Evolutionary conservation across 495 filamentous ascomycete species (phyloP), one percentile per base, ranked within the genome.

Genomic region (Talaromyces ruber): DNA sequence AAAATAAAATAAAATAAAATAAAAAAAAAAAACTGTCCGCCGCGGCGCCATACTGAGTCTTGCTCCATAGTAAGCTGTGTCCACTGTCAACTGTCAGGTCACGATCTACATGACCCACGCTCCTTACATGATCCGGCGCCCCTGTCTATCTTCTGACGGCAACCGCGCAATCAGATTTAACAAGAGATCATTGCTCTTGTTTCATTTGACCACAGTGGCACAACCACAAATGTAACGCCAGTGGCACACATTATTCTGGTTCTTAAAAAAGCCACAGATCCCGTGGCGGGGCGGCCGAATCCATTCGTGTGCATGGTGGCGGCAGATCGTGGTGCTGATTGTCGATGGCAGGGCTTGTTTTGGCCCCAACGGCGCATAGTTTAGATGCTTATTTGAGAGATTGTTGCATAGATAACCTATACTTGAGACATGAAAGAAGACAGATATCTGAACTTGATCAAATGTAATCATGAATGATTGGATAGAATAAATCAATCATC

Each of bases 221-320:
- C 16, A 18, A 47, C 43, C 1, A 47, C 43, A 39, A 39, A 39
- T 39, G 34, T 39, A 39, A 39, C 34, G 9, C 30, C 30, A 9
- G 7, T 9, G n/a, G n/a, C 30, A 39, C 32, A 37, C 34, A 39
- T 39, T 32, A n/a, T 6, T 39, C 43, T 22, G 6, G 21, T 18
- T 21, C n/a, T 21, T 18, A 18, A 47, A 47, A 47, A 21, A 47
- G 43, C 43, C 43, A 47, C 34, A 39, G 6, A 39, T 47, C 11
- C 55, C 55, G 55, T 34, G 55, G 55, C 55, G 55, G 55, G 55
- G 55, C 55, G 52, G 28, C 52, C 21, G 52, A 25, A 29, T 58
- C 57, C 57, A 59, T 39, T 26, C 57, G 57, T 12, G 8, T 59
- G 57, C 57, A 59, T 59, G 57, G 57, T 59, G 57, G 57, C 57